phyloP scores from a whole-genome alignment of 352 stramenopile genomes.

The Phytopythium aichiense region DNA sequence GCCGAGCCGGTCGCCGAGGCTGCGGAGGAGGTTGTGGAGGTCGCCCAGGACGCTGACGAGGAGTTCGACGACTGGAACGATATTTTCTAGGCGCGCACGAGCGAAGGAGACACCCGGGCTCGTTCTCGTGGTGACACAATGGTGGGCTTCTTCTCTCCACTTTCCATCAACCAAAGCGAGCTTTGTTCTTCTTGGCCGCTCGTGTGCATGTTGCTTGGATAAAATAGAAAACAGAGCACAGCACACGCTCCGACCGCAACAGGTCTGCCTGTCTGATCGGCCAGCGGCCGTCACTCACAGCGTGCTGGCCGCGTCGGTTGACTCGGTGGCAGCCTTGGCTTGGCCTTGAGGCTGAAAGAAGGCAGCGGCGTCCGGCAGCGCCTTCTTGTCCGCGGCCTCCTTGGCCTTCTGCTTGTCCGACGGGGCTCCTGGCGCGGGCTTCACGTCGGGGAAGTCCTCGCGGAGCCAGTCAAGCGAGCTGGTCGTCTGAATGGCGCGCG shows the following conservation, averaged over 20 bases:
- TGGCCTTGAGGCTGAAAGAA: constrained; percentile 42
- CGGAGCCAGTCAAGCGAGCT: constrained; percentile 80
- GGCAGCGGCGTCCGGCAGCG: constrained; percentile 24
- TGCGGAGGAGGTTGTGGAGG: constrained; percentile 63
- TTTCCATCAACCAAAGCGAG: not conserved
- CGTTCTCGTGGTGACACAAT: not conserved
- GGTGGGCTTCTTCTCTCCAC: not conserved
- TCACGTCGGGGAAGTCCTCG: constrained; percentile 77
- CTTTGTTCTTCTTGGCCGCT: not conserved
- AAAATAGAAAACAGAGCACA: constrained; percentile 7
- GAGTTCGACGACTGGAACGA: constrained; percentile 89
- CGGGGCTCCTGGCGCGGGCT: constrained; percentile 13
- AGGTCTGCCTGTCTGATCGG: not conserved
- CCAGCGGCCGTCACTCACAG: not conserved
- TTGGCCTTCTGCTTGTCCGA: constrained; percentile 20
- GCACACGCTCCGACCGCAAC: not conserved
- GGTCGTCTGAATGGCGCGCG: constrained; percentile 72
- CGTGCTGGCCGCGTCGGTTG: not conserved
- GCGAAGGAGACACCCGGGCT: not conserved
- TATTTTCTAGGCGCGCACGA: constrained; percentile 66
- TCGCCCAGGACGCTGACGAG: constrained; percentile 46
- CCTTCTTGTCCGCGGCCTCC: constrained; percentile 16
- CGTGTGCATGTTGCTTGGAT: constrained; percentile 1
- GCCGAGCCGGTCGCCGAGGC: constrained; percentile 56
- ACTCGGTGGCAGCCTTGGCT: not conserved